Evolutionary conservation across 2,329 filamentous ascomycete species (phyloP), one percentile per base, ranked within the genome.

Genomic region (Beauveria rudraprayagi): DNA sequence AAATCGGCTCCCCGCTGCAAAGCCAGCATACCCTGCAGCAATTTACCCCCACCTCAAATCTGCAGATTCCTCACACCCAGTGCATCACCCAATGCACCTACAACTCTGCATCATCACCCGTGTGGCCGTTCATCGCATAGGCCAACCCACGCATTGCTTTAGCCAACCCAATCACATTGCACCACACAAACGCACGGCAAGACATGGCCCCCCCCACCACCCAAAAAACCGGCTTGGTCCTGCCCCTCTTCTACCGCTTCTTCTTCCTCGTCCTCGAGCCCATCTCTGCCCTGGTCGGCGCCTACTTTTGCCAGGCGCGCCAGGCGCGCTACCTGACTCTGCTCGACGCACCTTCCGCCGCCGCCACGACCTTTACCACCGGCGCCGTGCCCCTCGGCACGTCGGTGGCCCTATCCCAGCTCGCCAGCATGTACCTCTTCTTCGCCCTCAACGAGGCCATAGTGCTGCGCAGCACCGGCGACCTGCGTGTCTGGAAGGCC

Each of bases 191-290:
- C 11, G 30, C 30, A 34, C 30, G 30, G 30, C 30, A 34, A 14
- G 30, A 34, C 30, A 34, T 34, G 30, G 30, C 30, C 5, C 9
- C 30, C 1, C 30, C 41, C 34, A 22, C 47, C 14, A 24, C 57
- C 40, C 50, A 37, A 16, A 41, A 46, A 9, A 56, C 61, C 60
- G 76, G 76, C 51, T 75, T 80, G 63, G 70, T 70, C 60, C 79
- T 90, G 43, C 87, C 88, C 24, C 66, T 80, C 41, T 66, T 78
- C 64, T 92, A 92, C 76, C 81, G 82, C 62, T 67, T 87, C 70
- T 91, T 92, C 77, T 92, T 92, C 76, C 83, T 92, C 64, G 79
- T 86, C 69, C 77, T 92, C 68, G 90, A 93, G 73, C 82, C 82
- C 47, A 65, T 82, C 55, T 80, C 79, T 0, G 81, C 81, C 28